phyloP scores from a whole-genome alignment of 495 filamentous ascomycete species.

The Podospora fimiseda region DNA sequence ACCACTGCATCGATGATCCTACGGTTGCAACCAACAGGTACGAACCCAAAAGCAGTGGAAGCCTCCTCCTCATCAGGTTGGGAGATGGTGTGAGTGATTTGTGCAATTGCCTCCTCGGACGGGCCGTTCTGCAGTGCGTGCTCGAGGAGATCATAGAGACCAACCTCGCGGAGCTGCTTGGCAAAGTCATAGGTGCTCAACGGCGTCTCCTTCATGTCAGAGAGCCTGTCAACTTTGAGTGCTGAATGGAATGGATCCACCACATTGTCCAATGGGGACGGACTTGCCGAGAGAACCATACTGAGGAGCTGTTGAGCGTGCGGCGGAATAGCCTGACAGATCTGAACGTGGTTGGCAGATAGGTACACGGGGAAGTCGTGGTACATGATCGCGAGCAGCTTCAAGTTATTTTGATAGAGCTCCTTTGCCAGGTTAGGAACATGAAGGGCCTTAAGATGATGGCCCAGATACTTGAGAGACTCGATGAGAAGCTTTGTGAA shows the following conservation, averaged over 20 bases:
- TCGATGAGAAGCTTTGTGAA: constrained; percentile 71
- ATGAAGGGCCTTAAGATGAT: constrained; percentile 67
- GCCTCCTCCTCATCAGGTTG: constrained; percentile 43
- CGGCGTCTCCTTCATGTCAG: constrained; percentile 65
- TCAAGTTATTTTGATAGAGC: constrained; percentile 75
- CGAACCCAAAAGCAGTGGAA: constrained; percentile 57
- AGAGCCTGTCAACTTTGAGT: constrained; percentile 72
- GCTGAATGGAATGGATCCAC: constrained; percentile 76
- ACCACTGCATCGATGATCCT: constrained; percentile 75
- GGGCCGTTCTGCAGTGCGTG: constrained; percentile 53
- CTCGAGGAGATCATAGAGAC: constrained; percentile 64
- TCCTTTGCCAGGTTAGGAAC: constrained; percentile 68
- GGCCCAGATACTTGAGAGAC: constrained; percentile 67
- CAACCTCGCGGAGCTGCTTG: constrained; percentile 50
- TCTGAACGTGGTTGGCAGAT: constrained; percentile 73
- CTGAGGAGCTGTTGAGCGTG: constrained; percentile 88
- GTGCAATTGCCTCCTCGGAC: constrained; percentile 61
- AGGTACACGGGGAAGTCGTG: constrained; percentile 95
- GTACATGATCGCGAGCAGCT: constrained; percentile 76
- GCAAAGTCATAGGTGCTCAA: constrained; percentile 54
- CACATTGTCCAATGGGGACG: constrained; percentile 65
- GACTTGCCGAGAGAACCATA: constrained; percentile 77
- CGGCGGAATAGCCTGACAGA: constrained; percentile 78
- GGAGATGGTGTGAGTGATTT: constrained; percentile 62
- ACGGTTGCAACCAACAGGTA: constrained; percentile 60